These are phyloP conservation scores for Coniella vitis DNA, from an alignment of 2,329 filamentous ascomycete genomes.

Conservation along the genomic window DNA sequence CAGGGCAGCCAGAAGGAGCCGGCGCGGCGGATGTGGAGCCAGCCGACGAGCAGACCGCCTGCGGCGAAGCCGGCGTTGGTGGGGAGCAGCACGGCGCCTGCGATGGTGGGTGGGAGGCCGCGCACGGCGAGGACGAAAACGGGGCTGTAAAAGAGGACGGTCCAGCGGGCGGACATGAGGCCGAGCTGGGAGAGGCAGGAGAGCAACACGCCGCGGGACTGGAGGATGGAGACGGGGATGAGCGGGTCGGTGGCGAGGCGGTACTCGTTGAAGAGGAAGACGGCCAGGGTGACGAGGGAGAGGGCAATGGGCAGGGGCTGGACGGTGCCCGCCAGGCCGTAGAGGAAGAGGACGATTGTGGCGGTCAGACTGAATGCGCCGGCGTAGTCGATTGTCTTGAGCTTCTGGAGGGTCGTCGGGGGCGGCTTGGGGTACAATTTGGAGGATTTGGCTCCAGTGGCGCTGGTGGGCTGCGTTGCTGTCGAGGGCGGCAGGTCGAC, in stretches of 20 bases:
- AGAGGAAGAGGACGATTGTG: slow-evolving; percentile 66
- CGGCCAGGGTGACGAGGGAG: slow-evolving; percentile 42
- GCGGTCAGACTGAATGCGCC: slow-evolving; percentile 60
- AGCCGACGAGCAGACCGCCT: slow-evolving; percentile 67
- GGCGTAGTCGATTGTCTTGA: slow-evolving; percentile 66
- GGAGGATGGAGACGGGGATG: slow-evolving; percentile 64
- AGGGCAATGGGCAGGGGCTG: slow-evolving; percentile 52
- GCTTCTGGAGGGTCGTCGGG: slow-evolving; percentile 41
- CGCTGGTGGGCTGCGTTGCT: no score
- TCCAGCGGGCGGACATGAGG: slow-evolving; percentile 77
- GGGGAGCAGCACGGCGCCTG: slow-evolving; percentile 71
- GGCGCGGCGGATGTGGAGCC: slow-evolving; percentile 65
- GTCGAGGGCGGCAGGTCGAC: slow-evolving; percentile 30
- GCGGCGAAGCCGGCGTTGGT: slow-evolving; percentile 74
- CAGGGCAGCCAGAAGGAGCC: slow-evolving; percentile 67
- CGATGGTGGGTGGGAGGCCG: slow-evolving; percentile 59
- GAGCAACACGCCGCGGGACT: slow-evolving; percentile 62
- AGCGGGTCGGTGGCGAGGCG: slow-evolving; percentile 61
- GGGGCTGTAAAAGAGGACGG: slow-evolving; percentile 72
- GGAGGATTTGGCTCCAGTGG: no score
- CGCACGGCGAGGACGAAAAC: slow-evolving; percentile 73
- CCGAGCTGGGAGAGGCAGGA: slow-evolving; percentile 69
- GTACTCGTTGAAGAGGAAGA: slow-evolving; percentile 59
- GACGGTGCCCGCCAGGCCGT: slow-evolving; percentile 58
- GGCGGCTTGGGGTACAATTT: no score